Base-by-base conservation (phyloP, 768 basidiomycete genomes). In the Pleurotus pulmonarius region DNA sequence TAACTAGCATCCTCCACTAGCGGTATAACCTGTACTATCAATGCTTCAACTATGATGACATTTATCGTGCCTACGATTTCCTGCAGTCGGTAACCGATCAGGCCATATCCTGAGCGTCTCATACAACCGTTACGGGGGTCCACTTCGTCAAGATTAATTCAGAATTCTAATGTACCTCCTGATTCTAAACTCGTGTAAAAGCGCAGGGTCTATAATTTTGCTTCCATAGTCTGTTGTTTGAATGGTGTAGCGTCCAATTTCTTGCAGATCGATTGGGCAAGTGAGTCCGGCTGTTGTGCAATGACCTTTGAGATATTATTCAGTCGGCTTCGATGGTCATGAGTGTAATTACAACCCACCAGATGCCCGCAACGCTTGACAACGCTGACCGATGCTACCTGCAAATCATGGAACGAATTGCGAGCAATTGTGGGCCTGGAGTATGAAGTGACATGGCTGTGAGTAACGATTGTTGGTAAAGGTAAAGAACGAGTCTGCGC, bases 401-500 rank as follows among this genome's bases (percentile, higher is more conserved):
- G 12, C 20, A 44, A 16, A 44, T 22, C 41, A n/a, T 34, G 29
- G 41, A 44, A 44, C 15, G 41, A 44, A 15, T 44, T 44, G 15
- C 41, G 41, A 44, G 41, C 41, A 44, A 44, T 44, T 13, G 29
- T 34, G 29, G 29, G 29, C 29, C 29, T 34, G 29, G 29, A 34
- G 29, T 8, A 34, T 29, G 6, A 34, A 34, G 9, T 34, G 29
- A 34, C 9, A 34, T 20, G 29, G 29, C 9, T 34, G 29, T 34
- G 16, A 20, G 16, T 48, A 24, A 9, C 46, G 46, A 7, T 22
- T 26, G 22, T 20, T 48, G 15, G 29, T 9, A 48, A 26, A 26
- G 46, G 11, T 48, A 22, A n/a, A 24, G 13, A 5, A 24, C 13
- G n/a, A 1, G 2, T 24, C n/a, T n/a, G 24, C 73, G 56, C 61